Evolutionary conservation across 2,329 filamentous ascomycete genomes (phyloP).

Genomic region (Fusarium musae): DNA sequence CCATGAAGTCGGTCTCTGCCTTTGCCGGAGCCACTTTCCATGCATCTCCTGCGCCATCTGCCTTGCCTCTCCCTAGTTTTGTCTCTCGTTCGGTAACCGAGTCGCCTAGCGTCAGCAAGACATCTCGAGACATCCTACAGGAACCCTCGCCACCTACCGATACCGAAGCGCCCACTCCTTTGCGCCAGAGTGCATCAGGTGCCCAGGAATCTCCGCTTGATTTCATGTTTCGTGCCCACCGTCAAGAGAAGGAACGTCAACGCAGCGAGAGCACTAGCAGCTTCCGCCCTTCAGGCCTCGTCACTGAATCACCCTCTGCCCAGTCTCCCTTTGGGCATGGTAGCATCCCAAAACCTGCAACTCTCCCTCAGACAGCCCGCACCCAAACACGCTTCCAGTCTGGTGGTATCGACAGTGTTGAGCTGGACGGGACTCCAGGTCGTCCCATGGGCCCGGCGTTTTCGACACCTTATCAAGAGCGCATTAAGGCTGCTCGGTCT

Average conservation of each 20-base stretch:
- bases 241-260: conserved; percentile 76
- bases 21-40: conserved; percentile 97
- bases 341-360: conserved; percentile 37
- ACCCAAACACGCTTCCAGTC: conserved; percentile 37
- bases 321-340: conserved; percentile 50
- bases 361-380: conserved; percentile 42
- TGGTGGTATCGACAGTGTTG: conserved; percentile 51
- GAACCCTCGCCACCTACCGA: conserved; percentile 65
- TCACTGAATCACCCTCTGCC: conserved; percentile 64
- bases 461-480: conserved; percentile 72
- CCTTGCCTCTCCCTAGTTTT: conserved; percentile 91
- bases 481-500: conserved; percentile 66
- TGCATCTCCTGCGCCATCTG: conserved; percentile 89
- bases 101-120: conserved; percentile 57
- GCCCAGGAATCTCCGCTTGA: conserved; percentile 81
- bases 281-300: conserved; percentile 51
- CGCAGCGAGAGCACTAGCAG: conserved; percentile 64
- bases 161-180: conserved; percentile 60
- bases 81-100: conserved; percentile 78
- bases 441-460: conserved; percentile 72
- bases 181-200: conserved; percentile 51
- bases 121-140: conserved; percentile 51
- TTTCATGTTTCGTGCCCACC: conserved; percentile 88
- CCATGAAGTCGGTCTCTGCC: conserved; percentile 63
- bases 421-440: conserved; percentile 71